phyloP scores from a whole-genome alignment of 352 stramenopile genomes.

The Pythium brassicae region DNA sequence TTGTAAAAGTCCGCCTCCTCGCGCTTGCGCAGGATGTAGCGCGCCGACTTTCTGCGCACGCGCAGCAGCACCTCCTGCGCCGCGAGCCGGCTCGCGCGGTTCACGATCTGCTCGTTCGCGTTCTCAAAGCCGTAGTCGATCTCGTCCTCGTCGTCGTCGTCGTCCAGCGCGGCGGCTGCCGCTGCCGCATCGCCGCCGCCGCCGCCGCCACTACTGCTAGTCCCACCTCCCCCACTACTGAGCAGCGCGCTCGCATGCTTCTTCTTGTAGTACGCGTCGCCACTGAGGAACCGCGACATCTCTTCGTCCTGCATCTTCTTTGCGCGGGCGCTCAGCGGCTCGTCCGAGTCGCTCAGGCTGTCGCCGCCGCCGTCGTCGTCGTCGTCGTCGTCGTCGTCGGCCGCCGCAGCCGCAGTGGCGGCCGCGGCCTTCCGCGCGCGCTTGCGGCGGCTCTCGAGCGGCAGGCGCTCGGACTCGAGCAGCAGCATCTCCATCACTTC shows the following conservation, averaged over 20 bases:
- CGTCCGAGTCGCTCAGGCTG: constrained; percentile 25
- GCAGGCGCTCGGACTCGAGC: constrained; percentile 73
- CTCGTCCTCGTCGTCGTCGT: constrained; percentile 55
- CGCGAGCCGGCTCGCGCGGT: constrained; percentile 64
- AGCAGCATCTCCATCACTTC: constrained; percentile 90
- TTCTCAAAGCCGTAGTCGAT: constrained; percentile 87
- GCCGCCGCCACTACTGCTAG: constrained; percentile 1
- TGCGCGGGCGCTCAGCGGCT: constrained; percentile 28
- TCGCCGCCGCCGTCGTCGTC: constrained; percentile 27
- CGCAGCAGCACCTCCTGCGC: constrained; percentile 63
- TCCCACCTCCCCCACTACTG: constrained; percentile 5
- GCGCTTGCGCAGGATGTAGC: constrained; percentile 75
- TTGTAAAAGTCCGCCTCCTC: constrained; percentile 79
- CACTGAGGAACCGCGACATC: constrained; percentile 65
- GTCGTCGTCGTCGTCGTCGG: constrained; percentile 12
- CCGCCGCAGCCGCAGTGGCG: not conserved
- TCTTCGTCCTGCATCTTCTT: constrained; percentile 73
- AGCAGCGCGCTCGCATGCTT: constrained; percentile 40
- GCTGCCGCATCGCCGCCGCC: constrained; percentile 2
- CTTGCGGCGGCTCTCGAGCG: constrained; percentile 37
- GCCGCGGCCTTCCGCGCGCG: constrained; percentile 18
- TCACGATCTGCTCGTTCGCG: constrained; percentile 76
- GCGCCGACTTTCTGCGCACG: constrained; percentile 68
- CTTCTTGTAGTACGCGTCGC: constrained; percentile 66
- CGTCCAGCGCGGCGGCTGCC: constrained; percentile 4